Conservation (phyloP, 2,329 filamentous ascomycete genomes). For the Aureobasidium sp. region DNA sequence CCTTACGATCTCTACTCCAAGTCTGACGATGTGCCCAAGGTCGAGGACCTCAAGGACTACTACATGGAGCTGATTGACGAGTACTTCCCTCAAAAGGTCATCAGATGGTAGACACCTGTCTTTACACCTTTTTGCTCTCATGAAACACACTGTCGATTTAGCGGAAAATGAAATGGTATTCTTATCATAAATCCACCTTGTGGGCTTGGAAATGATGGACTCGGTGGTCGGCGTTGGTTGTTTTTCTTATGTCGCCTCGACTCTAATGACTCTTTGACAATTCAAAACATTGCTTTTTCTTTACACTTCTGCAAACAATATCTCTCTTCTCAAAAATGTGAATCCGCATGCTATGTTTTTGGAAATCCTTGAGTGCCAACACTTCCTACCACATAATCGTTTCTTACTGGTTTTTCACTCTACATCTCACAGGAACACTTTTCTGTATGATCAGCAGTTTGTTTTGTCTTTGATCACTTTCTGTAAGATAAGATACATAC, state of each 20-base stretch:
- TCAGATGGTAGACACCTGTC: slow-evolving; percentile 53
- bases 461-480: too few species aligned
- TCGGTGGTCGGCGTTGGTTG: not conserved
- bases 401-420: too few species aligned
- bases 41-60: slow-evolving; percentile 71
- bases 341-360: too few species aligned
- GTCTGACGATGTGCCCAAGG: slow-evolving; percentile 70
- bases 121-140: not conserved
- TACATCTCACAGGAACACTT: too few species aligned
- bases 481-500: too few species aligned
- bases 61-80: slow-evolving; percentile 69
- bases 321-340: not conserved
- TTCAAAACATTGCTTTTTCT: not conserved
- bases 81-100: slow-evolving; percentile 55
- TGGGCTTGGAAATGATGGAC: not conserved
- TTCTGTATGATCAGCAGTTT: too few species aligned
- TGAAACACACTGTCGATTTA: not conserved
- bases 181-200: not conserved
- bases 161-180: not conserved
- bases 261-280: not conserved
- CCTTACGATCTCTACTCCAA: slow-evolving; percentile 91
- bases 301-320: not conserved
- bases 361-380: too few species aligned
- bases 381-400: too few species aligned
- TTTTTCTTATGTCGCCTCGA: not conserved